Evolutionary conservation across 768 basidiomycete species (phyloP), one percentile per base, ranked within the genome.

Genomic region (Suillus subluteus): DNA sequence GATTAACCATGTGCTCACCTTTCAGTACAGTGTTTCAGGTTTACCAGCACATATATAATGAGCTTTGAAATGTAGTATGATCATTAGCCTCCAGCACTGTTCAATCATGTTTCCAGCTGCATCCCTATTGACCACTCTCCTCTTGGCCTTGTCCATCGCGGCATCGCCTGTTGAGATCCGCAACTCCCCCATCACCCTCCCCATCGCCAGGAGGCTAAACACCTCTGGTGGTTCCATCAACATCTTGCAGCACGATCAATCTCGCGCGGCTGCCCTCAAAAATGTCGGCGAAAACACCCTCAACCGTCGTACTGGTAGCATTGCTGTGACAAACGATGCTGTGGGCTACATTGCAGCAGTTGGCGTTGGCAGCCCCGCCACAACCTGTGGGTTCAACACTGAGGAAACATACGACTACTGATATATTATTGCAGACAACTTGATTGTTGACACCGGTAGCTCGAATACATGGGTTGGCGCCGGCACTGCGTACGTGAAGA

Each of bases 351-450:
- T 75, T 62, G 78, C 84, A 2, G 70, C 78, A 21, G 79, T 88
- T 37, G 84, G 81, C 16, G 81, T 89, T 37, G 88, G 88, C 58
- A 82, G 70, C 67, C 88, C 87, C 1, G 74, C 84, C n/a, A 88
- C 86, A 5, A 75, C 70, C n/a, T 88, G 87, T 86, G 68, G 69
- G 82, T 66, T 46, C 11, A 66, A 80, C 68, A 89, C 87, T n/a
- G 21, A 46, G 21, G n/a, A 46, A 46, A 46, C 8, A n/a, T n/a
- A 18, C 21, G 21, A 8, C 21, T 44, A 8, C 21, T 44, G 9
- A 44, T 21, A 5, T 21, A n/a, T 46, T n/a, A 11, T 46, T n/a
- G 9, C 21, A 46, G 44, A n/a, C 44, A n/a, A 46, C 4, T 21
- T 21, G 21, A 21, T 46, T 46, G 44, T 46, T 4, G 44, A 46